These are phyloP conservation scores for Lactarius quietus DNA, from an alignment of 768 basidiomycete species.

Conservation along the genomic window DNA sequence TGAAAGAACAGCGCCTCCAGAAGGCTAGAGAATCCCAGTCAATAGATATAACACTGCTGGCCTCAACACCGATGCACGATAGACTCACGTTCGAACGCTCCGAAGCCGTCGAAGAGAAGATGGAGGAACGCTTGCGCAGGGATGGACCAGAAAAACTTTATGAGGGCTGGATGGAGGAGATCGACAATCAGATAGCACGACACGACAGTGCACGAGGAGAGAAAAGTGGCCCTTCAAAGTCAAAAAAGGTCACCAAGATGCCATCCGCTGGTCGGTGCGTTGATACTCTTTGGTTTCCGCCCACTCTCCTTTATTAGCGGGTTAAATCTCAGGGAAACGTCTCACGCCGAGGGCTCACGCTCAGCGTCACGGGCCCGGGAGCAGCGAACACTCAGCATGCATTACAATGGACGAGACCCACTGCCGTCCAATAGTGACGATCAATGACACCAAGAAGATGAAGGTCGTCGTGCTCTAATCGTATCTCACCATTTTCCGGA, in stretches of 20 bases:
- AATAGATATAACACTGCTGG: conserved; percentile 9
- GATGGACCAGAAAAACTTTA: background rate
- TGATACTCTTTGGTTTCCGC: background rate
- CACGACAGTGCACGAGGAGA: background rate
- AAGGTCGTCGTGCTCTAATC: background rate
- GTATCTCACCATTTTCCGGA: background rate
- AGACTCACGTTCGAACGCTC: conserved; percentile 20
- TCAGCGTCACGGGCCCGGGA: background rate
- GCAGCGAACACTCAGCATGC: background rate
- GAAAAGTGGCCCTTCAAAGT: background rate
- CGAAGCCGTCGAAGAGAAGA: conserved; percentile 20
- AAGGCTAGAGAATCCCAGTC: conserved; percentile 15
- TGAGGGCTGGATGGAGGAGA: conserved; percentile 15
- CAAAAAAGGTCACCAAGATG: background rate
- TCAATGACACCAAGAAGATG: background rate
- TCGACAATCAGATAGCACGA: background rate
- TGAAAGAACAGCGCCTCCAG: conserved; percentile 2
- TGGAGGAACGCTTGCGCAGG: conserved; percentile 9
- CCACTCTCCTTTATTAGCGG: background rate
- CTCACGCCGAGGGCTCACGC: conserved; percentile 13
- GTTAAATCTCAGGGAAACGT: background rate
- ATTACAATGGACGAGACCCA: too few relatives aligned
- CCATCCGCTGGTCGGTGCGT: background rate
- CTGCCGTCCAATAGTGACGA: background rate
- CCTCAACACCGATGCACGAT: conserved; percentile 20